Percentiles rank a stretch among this genome's conserved stretches.
phyloP scores from a whole-genome alignment of 1,139 yeast genomes.

The Hanseniaspora gamundiae region DNA sequence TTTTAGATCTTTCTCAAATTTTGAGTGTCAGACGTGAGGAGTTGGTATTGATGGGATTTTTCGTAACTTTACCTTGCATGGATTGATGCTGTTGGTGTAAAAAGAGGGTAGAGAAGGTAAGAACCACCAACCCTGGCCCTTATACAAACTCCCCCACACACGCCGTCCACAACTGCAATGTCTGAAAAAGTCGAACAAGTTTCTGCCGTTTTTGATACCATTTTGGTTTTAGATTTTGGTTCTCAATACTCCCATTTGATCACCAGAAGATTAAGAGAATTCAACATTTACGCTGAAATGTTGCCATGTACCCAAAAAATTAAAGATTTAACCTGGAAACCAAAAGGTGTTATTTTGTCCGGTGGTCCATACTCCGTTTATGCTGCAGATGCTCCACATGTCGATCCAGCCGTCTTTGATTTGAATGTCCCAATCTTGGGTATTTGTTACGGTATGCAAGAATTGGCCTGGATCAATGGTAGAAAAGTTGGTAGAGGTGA shows the following conservation, averaged over 20 bases:
- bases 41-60: no score
- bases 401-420: slow-evolving; percentile 85
- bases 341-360: slow-evolving; percentile 89
- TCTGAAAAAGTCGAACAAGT: slow-evolving; percentile 33
- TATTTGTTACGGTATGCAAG: slow-evolving; percentile 99
- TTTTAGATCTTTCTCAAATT: no score
- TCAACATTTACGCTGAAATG: slow-evolving; percentile 98
- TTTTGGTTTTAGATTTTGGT: slow-evolving; percentile 93
- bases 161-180: no score
- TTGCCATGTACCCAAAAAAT: slow-evolving; percentile 97
- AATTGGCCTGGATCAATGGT: slow-evolving; percentile 95
- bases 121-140: no score
- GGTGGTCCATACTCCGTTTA: slow-evolving; percentile 99
- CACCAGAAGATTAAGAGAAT: slow-evolving; percentile 95
- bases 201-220: slow-evolving; percentile 85
- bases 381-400: slow-evolving; percentile 93
- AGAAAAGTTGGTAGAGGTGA: slow-evolving; percentile 93
- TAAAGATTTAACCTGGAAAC: slow-evolving; percentile 82
- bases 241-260: slow-evolving; percentile 96
- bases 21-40: no score
- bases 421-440: slow-evolving; percentile 91
- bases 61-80: no score
- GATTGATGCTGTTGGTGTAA: no score
- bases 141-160: not conserved
- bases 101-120: no score